A percentile compares a stretch with the other conserved stretches of the same genome.
Evolutionary conservation across 352 stramenopile genomes (phyloP).

Genomic region (Pythium aristosporum): DNA sequence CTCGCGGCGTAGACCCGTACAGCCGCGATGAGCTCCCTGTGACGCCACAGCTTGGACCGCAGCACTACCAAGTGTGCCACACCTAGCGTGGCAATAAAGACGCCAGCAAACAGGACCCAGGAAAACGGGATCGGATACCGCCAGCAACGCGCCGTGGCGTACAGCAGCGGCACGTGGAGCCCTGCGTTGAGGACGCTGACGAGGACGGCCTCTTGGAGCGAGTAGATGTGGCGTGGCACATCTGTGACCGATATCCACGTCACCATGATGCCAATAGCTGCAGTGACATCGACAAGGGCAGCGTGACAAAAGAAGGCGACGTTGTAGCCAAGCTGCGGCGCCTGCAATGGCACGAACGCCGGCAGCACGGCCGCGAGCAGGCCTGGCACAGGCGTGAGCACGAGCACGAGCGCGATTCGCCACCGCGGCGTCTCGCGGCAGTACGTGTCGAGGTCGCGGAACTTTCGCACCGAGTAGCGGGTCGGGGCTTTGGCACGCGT

Average conservation of each 20-base stretch:
- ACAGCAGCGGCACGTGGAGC: slow-evolving; percentile 2
- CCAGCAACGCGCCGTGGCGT: slow-evolving; percentile 4
- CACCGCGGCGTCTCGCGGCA: neutral
- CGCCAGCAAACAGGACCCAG: neutral
- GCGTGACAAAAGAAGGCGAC: slow-evolving; percentile 7
- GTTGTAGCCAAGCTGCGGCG: slow-evolving; percentile 1
- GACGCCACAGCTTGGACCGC: slow-evolving; percentile 1
- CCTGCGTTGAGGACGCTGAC: slow-evolving; percentile 4
- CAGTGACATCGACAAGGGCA: neutral
- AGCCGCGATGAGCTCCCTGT: neutral
- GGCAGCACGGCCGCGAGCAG: slow-evolving; percentile 10
- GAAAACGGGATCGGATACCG: slow-evolving; percentile 20
- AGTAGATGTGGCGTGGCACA: slow-evolving; percentile 9
- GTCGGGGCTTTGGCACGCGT: no score
- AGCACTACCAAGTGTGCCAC: slow-evolving; percentile 12
- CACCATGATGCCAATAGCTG: neutral
- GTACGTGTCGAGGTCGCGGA: slow-evolving; percentile 9
- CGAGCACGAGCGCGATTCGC: slow-evolving; percentile 14
- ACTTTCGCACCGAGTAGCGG: slow-evolving; percentile 16
- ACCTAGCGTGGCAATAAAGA: neutral
- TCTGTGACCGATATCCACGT: neutral
- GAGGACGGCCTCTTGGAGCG: neutral
- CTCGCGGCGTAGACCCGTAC: neutral
- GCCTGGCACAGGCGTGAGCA: slow-evolving; percentile 6
- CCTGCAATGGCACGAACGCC: slow-evolving; percentile 5